Conservation (phyloP, 768 basidiomycete genomes). For the Boletellus ananiceps region DNA sequence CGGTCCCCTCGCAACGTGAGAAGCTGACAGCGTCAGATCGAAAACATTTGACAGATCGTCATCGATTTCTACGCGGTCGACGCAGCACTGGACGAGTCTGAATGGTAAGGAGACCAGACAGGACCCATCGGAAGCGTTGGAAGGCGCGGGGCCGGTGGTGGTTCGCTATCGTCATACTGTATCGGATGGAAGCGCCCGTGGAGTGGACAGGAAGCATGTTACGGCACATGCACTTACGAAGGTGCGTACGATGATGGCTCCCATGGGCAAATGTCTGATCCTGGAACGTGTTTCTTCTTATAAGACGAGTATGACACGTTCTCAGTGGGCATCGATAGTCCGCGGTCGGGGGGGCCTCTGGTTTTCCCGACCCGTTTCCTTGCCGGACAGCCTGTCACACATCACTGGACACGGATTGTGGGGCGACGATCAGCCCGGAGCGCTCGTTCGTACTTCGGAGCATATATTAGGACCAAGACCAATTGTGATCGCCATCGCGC, state of each 20-base stretch:
- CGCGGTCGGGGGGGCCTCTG: slow-evolving; percentile 1
- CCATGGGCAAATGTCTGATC: not conserved
- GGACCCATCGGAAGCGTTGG: not conserved
- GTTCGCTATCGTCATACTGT: not conserved
- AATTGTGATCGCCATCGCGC: slow-evolving; percentile 4
- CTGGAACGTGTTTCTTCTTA: not conserved
- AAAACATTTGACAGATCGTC: not conserved
- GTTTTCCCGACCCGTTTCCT: not conserved
- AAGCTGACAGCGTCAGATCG: no score
- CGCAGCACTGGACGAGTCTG: not conserved
- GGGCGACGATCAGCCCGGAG: not conserved
- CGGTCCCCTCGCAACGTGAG: not conserved
- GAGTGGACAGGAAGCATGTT: not conserved
- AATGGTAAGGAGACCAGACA: not conserved
- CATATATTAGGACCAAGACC: not conserved
- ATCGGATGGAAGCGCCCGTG: not conserved
- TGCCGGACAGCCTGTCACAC: not conserved
- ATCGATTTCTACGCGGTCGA: not conserved
- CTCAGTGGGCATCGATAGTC: slow-evolving; percentile 1
- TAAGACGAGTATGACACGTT: not conserved
- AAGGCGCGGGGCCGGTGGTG: not conserved
- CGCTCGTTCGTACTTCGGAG: slow-evolving; percentile 1
- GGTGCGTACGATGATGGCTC: slow-evolving; percentile 1
- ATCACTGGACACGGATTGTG: not conserved
- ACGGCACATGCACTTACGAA: not conserved